Conservation (phyloP, 352 stramenopile genomes). For the Pythium grandisporangium region DNA sequence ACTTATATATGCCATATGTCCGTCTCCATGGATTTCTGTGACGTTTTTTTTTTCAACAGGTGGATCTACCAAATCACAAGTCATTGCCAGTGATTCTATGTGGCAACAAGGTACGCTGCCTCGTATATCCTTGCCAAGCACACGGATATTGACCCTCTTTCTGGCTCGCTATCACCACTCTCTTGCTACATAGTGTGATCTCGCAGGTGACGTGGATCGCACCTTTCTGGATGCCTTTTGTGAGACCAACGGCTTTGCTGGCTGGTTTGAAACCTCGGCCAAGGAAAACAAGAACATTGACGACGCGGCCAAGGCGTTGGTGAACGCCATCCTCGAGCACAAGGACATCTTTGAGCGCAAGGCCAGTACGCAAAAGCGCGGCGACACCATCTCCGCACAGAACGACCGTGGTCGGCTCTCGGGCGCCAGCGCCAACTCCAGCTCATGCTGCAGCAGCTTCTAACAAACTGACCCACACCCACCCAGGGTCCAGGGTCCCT, state of each 20-base stretch:
- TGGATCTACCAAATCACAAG: slow-evolving; percentile 88
- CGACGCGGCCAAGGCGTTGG: slow-evolving; percentile 75
- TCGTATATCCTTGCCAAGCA: neutral
- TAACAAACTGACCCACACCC: slow-evolving; percentile 24
- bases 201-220: slow-evolving; percentile 67
- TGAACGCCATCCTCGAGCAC: slow-evolving; percentile 72
- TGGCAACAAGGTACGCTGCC: slow-evolving; percentile 83
- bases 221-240: slow-evolving; percentile 84
- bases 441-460: slow-evolving; percentile 86
- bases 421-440: slow-evolving; percentile 25
- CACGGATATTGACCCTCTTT: too few relatives aligned
- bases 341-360: slow-evolving; percentile 85
- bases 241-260: slow-evolving; percentile 84
- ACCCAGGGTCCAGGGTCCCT: too few relatives aligned
- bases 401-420: slow-evolving; percentile 30
- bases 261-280: slow-evolving; percentile 90
- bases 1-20: too few relatives aligned
- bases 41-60: slow-evolving; percentile 13
- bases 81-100: slow-evolving; percentile 87
- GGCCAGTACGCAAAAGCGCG: slow-evolving; percentile 52
- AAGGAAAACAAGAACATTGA: slow-evolving; percentile 92
- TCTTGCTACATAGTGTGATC: slow-evolving; percentile 50
- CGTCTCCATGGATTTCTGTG: too few relatives aligned
- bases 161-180: neutral
- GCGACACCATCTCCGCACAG: slow-evolving; percentile 63